These are phyloP conservation scores for Secale cereale DNA, from an alignment of 176 grass and related monocot species.

Conservation along the genomic window DNA sequence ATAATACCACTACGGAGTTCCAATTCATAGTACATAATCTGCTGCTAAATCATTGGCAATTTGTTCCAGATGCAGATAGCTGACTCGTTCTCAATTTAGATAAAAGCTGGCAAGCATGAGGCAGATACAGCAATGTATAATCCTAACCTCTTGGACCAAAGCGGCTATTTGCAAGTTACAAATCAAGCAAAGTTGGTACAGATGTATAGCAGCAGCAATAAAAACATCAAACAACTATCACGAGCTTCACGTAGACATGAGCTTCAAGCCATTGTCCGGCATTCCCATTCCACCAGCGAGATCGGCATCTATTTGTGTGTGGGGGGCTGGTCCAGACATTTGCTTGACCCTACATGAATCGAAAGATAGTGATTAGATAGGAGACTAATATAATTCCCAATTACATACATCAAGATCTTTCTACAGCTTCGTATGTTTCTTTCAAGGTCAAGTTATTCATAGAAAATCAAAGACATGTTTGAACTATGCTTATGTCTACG, in stretches of 20 bases:
- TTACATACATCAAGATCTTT: background rate
- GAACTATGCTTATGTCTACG: background rate
- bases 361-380: slow-evolving; percentile 8
- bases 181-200: background rate
- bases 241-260: slow-evolving; percentile 65
- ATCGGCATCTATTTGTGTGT: slow-evolving; percentile 79
- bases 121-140: background rate
- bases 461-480: background rate
- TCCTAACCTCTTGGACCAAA: background rate
- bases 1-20: background rate
- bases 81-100: slow-evolving; percentile 1
- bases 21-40: background rate
- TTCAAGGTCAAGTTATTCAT: background rate
- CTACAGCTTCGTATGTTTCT: background rate
- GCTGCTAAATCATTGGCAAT: background rate
- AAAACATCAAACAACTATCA: background rate
- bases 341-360: slow-evolving; percentile 60
- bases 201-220: background rate
- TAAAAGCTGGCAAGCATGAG: background rate
- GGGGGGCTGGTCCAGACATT: slow-evolving; percentile 71
- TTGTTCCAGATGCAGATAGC: background rate
- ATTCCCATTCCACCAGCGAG: slow-evolving; percentile 90
- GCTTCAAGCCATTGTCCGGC: slow-evolving; percentile 91
- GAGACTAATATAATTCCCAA: background rate
- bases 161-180: background rate